These are phyloP conservation scores for Boeremia exigua DNA, from an alignment of 2,329 filamentous ascomycete genomes.

Conservation along the genomic window DNA sequence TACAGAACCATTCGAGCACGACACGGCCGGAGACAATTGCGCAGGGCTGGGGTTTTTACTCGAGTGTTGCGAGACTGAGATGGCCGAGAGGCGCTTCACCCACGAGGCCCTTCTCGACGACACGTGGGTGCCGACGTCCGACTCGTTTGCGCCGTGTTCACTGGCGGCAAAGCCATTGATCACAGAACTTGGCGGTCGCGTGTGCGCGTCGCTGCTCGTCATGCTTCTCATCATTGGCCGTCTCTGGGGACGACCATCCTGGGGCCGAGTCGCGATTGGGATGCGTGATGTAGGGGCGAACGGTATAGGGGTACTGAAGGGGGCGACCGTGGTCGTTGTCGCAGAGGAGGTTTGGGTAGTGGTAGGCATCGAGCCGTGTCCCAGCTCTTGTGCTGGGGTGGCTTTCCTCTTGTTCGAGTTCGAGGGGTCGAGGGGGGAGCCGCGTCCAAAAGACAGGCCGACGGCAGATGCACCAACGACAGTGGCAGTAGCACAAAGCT, in stretches of 20 bases:
- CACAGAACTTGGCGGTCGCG: constrained; percentile 26
- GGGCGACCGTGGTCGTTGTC: constrained; percentile 29
- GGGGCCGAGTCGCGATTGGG: constrained; percentile 32
- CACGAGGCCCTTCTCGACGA: constrained; percentile 63
- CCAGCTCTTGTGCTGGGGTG: constrained; percentile 42
- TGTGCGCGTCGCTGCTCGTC: constrained; percentile 37
- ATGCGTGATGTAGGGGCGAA: constrained; percentile 34
- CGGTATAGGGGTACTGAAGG: constrained; percentile 33
- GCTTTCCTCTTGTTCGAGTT: constrained; percentile 48
- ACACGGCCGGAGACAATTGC: constrained; percentile 69
- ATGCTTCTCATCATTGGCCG: constrained; percentile 42
- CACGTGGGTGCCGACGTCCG: constrained; percentile 29
- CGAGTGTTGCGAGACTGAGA: constrained; percentile 69
- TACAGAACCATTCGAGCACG: constrained; percentile 65
- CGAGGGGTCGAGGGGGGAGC: constrained; percentile 48
- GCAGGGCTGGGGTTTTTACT: constrained; percentile 69
- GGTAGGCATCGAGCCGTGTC: constrained; percentile 36
- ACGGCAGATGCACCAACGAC: constrained; percentile 64
- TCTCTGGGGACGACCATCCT: constrained; percentile 39
- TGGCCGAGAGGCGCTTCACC: constrained; percentile 73
- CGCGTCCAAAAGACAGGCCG: constrained; percentile 63
- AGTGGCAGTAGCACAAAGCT: constrained; percentile 70
- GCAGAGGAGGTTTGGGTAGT: constrained; percentile 35
- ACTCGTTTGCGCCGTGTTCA: constrained; percentile 31
- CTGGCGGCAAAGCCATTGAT: constrained; percentile 28